Conservation (phyloP, 768 basidiomycete genomes). For the Kwoniella botswanensis region DNA sequence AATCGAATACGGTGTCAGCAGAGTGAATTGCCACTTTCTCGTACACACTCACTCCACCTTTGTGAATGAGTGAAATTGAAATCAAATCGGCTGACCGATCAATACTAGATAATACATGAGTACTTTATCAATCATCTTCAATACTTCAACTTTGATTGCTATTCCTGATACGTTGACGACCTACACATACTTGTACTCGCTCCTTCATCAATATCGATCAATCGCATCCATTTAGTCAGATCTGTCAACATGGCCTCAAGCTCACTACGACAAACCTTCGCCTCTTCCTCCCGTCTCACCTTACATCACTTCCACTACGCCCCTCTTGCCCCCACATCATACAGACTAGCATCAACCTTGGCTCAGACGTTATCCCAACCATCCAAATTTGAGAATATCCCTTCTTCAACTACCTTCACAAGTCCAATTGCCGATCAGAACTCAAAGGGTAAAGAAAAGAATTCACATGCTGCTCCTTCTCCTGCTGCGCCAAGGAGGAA, state of each 20-base stretch:
- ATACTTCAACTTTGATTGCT: neutral
- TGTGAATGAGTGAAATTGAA: neutral
- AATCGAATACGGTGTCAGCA: conserved; percentile 9
- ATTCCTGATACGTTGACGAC: neutral
- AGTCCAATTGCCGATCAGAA: conserved; percentile 5
- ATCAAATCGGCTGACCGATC: conserved; percentile 22
- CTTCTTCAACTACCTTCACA: conserved; percentile 19
- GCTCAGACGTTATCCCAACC: conserved; percentile 13
- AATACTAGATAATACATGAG: neutral
- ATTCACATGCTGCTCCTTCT: conserved; percentile 5
- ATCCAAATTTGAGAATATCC: conserved; percentile 29
- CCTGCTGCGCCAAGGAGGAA: conserved; percentile 22
- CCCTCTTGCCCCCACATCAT: neutral
- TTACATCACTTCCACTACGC: conserved; percentile 15
- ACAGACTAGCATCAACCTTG: conserved; percentile 15
- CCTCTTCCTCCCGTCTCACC: conserved; percentile 30
- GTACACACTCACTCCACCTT: conserved; percentile 1
- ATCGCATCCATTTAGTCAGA: neutral
- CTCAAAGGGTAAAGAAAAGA: conserved; percentile 2
- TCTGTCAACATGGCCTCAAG: neutral
- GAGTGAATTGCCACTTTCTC: neutral
- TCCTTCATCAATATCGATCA: too few species aligned
- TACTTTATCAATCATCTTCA: neutral
- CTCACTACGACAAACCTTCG: conserved; percentile 23
- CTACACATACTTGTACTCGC: neutral